Evolutionary conservation across 176 grass and related monocot species (phyloP), one percentile per base, ranked within the genome.

Genomic region (Paspalum notatum): DNA sequence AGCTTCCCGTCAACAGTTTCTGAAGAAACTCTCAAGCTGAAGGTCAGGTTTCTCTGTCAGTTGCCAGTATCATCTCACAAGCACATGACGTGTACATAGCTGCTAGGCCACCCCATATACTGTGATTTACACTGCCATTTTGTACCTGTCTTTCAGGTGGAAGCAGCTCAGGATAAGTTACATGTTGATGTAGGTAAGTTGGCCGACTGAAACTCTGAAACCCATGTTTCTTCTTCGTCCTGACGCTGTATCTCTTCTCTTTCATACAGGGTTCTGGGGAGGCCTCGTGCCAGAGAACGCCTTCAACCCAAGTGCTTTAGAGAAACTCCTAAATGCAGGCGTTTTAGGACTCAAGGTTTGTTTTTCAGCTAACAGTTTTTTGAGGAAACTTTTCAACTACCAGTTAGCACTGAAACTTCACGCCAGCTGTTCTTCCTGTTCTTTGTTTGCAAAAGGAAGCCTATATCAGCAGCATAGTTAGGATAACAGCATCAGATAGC

Each of bases 271-370:
- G 53, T 98, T 98, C 64, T 98, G 96, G 96, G 96, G 96, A 79
- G 96, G 96, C 59, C 88, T 98, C n/a, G 92, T 95, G 49, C 96
- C 96, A 82, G 92, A 98, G 84, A 98, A 98, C 63, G 90, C 96
- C 74, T 88, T 95, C 65, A 68, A 95, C 82, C 42, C 89, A 81
- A 90, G 50, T 84, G 84, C 80, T 83, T 71, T 98, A 54, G 90
- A 98, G 27, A 66, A 83, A 51, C 87, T 98, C 42, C 85, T 98
- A n/a, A 75, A 72, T 21, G 88, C 96, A 52, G 96, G 96, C 65
- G 96, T 90, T 52, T 76, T 98, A 76, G 96, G 96, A 47, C 88
- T 98, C 2, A 98, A 98, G 96, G 96, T 98, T 63, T 55, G 71
- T 45, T 70, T 24, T 71, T 77, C 25, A 59, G 69, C 43, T 57